Evolutionary conservation across 495 filamentous ascomycete genomes (phyloP).

Genomic region (Daldinia decipiens): DNA sequence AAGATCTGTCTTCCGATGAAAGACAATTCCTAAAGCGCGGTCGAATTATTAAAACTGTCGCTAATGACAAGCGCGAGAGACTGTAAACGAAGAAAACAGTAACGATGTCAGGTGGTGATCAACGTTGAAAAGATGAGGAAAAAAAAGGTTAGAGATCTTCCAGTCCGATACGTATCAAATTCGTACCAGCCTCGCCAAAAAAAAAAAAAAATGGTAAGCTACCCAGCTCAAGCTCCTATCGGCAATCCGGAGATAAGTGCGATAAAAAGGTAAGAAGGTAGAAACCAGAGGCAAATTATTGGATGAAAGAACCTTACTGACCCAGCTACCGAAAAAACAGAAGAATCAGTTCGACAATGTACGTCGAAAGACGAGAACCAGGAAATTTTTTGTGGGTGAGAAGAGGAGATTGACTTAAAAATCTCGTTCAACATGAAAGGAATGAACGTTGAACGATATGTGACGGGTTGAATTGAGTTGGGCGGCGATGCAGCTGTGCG

Average conservation of each 20-base stretch:
- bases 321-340: conserved; percentile 14
- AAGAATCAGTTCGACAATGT: not conserved
- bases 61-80: not conserved
- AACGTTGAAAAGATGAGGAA: conserved; percentile 26
- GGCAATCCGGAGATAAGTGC: conserved; percentile 25
- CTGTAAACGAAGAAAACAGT: conserved; percentile 4
- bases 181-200: conserved; percentile 44
- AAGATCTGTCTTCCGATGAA: conserved; percentile 7
- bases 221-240: conserved; percentile 32
- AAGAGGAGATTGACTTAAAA: conserved; percentile 13
- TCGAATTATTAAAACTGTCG: not conserved
- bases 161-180: conserved; percentile 39
- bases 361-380: conserved; percentile 11
- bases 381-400: conserved; percentile 24
- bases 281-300: conserved; percentile 10
- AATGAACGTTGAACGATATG: conserved; percentile 29
- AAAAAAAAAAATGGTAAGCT: conserved; percentile 17
- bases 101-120: conserved; percentile 13
- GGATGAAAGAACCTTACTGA: conserved; percentile 9
- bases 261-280: conserved; percentile 20
- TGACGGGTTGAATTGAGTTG: conserved; percentile 33
- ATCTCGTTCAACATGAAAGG: conserved; percentile 15
- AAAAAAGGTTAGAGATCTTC: conserved; percentile 44
- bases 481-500: conserved; percentile 48
- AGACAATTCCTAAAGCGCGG: not conserved